A percentile compares a stretch with the other conserved stretches of the same genome.
Evolutionary conservation across 2,329 filamentous ascomycete genomes (phyloP).

Genomic region (Lasiodiplodia citricola): DNA sequence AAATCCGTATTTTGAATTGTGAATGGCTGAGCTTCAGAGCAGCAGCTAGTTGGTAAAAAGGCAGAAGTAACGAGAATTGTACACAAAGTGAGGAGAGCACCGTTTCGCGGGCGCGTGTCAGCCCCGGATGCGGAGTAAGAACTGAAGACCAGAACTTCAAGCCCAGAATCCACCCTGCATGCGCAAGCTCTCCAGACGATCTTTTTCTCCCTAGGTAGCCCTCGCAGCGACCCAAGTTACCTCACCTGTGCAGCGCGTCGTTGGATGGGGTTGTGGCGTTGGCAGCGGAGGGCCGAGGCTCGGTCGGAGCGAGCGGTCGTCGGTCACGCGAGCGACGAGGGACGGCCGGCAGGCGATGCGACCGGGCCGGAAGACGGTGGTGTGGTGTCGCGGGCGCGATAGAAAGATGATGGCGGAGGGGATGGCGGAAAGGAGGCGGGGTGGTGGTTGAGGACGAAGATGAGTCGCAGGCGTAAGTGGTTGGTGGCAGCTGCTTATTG

Average conservation of each 20-base stretch:
- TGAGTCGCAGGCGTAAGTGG: conserved; percentile 19
- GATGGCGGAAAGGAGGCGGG: conserved; percentile 19
- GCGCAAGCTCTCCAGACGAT: conserved; percentile 24
- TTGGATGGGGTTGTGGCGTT: conserved; percentile 10
- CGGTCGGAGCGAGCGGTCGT: conserved; percentile 5
- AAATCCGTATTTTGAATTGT: conserved; percentile 29
- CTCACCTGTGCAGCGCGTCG: conserved; percentile 26
- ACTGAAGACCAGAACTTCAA: conserved; percentile 28
- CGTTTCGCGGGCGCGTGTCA: conserved; percentile 16
- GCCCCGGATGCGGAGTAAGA: conserved; percentile 26
- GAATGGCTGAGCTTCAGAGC: conserved; percentile 23
- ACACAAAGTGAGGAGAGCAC: conserved; percentile 27
- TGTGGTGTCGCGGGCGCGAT: conserved; percentile 3
- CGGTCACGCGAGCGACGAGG: conserved; percentile 24
- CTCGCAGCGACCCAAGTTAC: conserved; percentile 21
- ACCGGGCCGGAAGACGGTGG: neutral
- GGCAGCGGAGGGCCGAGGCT: conserved; percentile 22
- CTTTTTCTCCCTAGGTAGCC: conserved; percentile 20
- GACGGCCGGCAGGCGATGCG: neutral
- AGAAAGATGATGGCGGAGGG: conserved; percentile 7
- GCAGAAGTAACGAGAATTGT: conserved; percentile 26
- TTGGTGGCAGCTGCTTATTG: conserved; percentile 19
- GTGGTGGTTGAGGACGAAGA: neutral
- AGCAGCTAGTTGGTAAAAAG: conserved; percentile 25
- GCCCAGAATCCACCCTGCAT: conserved; percentile 22